Evolutionary conservation across 192 early-diverging fungal genomes (phyloP).

Genomic region (Backusella tuberculispora): DNA sequence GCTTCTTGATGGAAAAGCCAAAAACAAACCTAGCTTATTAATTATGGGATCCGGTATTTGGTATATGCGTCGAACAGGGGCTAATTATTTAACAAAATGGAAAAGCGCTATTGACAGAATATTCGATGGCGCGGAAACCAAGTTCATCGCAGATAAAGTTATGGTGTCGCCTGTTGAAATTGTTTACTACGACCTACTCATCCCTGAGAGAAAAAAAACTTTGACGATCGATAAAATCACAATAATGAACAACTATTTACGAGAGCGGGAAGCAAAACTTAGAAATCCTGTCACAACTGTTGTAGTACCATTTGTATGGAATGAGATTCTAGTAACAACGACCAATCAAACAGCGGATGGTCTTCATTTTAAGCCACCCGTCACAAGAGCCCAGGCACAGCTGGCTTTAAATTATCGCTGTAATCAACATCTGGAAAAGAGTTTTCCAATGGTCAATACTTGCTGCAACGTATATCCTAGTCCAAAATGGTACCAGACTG

Average conservation of each 20-base stretch:
- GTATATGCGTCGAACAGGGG: constrained; percentile 61
- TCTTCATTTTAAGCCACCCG: constrained; percentile 60
- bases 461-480: constrained; percentile 63
- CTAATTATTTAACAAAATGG: constrained; percentile 51
- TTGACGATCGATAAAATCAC: constrained; percentile 50
- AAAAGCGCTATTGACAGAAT: constrained; percentile 47
- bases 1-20: constrained; percentile 19
- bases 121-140: constrained; percentile 23
- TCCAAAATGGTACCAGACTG: constrained; percentile 49
- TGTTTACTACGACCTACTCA: constrained; percentile 47
- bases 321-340: constrained; percentile 45
- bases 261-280: constrained; percentile 20
- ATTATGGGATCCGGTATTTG: constrained; percentile 64
- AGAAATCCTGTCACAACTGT: constrained; percentile 35
- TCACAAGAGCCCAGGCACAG: constrained; percentile 55
- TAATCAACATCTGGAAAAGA: constrained; percentile 52
- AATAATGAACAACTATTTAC: constrained; percentile 61
- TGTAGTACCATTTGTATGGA: constrained; percentile 56
- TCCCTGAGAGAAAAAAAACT: constrained; percentile 47
- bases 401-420: constrained; percentile 68
- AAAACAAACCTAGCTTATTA: constrained; percentile 41
- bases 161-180: constrained; percentile 45
- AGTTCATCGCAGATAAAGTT: constrained; percentile 44
- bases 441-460: constrained; percentile 53
- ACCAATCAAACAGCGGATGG: constrained; percentile 62